Percentiles rank a stretch among this genome's conserved stretches.
phyloP scores from a whole-genome alignment of 1,139 yeast genomes.

The Kodamaea suecica region DNA sequence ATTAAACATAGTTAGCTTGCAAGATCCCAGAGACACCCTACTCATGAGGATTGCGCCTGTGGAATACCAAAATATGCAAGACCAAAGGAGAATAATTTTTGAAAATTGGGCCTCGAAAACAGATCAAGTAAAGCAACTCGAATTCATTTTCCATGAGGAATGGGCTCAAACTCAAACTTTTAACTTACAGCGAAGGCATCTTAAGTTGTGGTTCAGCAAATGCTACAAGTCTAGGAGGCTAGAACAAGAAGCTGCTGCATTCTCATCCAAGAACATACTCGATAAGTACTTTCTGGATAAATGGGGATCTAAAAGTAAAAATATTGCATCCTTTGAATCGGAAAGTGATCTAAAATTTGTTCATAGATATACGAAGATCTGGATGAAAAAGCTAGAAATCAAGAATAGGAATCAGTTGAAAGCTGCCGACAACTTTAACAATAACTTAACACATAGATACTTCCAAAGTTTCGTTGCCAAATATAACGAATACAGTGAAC shows the following conservation, averaged over 20 bases:
- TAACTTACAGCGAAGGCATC: conserved; percentile 4
- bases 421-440: background rate
- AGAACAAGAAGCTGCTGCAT: conserved; percentile 13
- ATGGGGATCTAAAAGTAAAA: background rate
- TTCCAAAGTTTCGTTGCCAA: background rate
- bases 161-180: background rate
- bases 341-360: conserved; percentile 2
- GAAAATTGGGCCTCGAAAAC: conserved; percentile 13
- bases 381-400: conserved; percentile 1
- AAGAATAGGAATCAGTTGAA: background rate
- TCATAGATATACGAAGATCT: background rate
- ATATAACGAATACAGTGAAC: background rate
- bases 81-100: conserved; percentile 9
- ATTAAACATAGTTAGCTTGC: conserved; percentile 7
- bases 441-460: background rate
- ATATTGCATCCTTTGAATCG: background rate
- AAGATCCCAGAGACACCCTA: conserved; percentile 15
- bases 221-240: conserved; percentile 10
- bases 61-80: conserved; percentile 12
- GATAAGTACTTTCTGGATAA: conserved; percentile 3
- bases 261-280: conserved; percentile 7
- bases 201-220: conserved; percentile 18
- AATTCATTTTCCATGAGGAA: background rate
- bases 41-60: conserved; percentile 28
- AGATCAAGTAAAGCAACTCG: background rate